Percentiles rank a stretch among this genome's conserved stretches.
Conservation (phyloP, 805 yeast genomes). For the Torulaspora franciscae region DNA sequence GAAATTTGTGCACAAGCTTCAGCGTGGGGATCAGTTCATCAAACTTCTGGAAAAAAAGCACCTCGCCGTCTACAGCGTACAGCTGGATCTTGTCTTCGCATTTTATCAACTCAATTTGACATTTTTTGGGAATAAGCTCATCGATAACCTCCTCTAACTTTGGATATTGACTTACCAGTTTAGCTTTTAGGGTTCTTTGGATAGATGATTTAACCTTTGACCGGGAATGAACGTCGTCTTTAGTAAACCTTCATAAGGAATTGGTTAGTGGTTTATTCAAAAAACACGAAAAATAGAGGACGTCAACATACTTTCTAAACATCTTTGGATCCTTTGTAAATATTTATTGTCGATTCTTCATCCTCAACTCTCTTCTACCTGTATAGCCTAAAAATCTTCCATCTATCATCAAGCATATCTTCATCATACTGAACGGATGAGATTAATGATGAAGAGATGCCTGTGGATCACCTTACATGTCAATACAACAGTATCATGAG, state of each 20-base stretch:
- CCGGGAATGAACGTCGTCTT: slow-evolving; percentile 83
- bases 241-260: slow-evolving; percentile 49
- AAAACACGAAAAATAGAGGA: background rate
- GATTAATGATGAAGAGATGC: no score
- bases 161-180: slow-evolving; percentile 69
- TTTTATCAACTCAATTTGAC: slow-evolving; percentile 72
- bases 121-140: slow-evolving; percentile 80
- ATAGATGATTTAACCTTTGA: slow-evolving; percentile 90
- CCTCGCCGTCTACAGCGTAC: slow-evolving; percentile 66
- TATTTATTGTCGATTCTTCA: no score
- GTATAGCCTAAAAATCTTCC: no score
- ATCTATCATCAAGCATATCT: no score
- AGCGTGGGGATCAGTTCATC: slow-evolving; percentile 74
- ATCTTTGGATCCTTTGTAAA: background rate
- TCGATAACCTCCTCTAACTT: slow-evolving; percentile 72
- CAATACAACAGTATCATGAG: no score
- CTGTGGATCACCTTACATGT: no score
- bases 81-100: slow-evolving; percentile 87
- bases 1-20: slow-evolving; percentile 72
- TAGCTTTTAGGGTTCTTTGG: slow-evolving; percentile 80
- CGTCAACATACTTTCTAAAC: slow-evolving; percentile 7
- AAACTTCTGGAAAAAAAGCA: slow-evolving; percentile 75
- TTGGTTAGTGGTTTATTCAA: background rate
- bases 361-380: no score
- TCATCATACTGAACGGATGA: no score